Evolutionary conservation across 164 flowering plant species (phyloP).

Genomic region (Liriodendron chinense): DNA sequence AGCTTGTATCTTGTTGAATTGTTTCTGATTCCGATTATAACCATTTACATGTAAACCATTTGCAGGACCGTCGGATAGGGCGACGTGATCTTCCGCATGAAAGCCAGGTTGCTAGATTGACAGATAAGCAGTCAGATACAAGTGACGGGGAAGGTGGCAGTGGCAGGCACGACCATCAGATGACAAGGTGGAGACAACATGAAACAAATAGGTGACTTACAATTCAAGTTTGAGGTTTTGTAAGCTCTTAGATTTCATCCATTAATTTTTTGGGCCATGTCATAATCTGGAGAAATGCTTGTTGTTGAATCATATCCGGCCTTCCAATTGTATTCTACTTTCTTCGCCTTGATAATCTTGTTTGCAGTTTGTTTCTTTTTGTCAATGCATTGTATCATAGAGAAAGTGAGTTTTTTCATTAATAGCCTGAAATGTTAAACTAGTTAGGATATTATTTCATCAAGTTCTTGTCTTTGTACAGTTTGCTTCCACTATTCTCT

Average conservation of each 20-base stretch:
- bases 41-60: not conserved
- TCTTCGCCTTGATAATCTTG: not conserved
- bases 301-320: constrained; percentile 3
- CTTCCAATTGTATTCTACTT: not conserved
- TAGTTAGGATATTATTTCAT: too few relatives aligned
- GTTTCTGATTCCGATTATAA: not conserved
- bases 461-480: too few relatives aligned
- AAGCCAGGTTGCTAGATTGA: constrained; percentile 24
- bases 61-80: constrained; percentile 47
- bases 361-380: not conserved
- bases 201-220: constrained; percentile 24
- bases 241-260: constrained; percentile 4
- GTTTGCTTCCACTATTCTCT: too few relatives aligned
- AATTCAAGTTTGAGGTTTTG: constrained; percentile 16
- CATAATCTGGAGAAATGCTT: constrained; percentile 1
- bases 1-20: not conserved
- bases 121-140: constrained; percentile 25
- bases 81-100: constrained; percentile 25
- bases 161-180: constrained; percentile 27
- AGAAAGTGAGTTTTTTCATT: not conserved
- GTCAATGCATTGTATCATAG: constrained; percentile 18
- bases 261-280: constrained; percentile 1
- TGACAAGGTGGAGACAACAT: constrained; percentile 36
- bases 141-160: constrained; percentile 38
- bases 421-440: too few relatives aligned